Percentiles rank a stretch among this genome's conserved stretches.
phyloP scores from a whole-genome alignment of 352 stramenopile species.

The Pythium brachiatum region DNA sequence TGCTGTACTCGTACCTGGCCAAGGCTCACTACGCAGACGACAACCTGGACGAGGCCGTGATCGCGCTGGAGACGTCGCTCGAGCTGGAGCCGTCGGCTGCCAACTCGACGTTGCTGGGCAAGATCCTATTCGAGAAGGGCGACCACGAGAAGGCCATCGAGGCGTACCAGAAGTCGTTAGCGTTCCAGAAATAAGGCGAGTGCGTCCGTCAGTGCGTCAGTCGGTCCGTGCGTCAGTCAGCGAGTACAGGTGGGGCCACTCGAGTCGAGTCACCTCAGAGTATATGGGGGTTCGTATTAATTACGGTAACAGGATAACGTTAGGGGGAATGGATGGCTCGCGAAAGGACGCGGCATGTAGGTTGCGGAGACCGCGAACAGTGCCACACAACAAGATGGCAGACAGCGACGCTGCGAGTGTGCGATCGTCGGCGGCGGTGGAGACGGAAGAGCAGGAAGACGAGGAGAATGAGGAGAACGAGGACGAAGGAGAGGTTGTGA shows the following conservation, averaged over 20 bases:
- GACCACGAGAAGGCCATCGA: slow-evolving; percentile 85
- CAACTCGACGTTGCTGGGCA: slow-evolving; percentile 81
- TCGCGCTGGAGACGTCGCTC: slow-evolving; percentile 59
- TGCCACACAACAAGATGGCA: not conserved
- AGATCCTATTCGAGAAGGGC: slow-evolving; percentile 87
- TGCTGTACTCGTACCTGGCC: slow-evolving; percentile 76
- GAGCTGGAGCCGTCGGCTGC: slow-evolving; percentile 74
- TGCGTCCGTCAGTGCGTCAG: not conserved
- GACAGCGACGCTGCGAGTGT: slow-evolving; percentile 2
- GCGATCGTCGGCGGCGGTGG: not conserved
- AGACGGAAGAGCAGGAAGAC: not conserved
- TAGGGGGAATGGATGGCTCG: not conserved
- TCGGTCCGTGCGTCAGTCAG: not conserved
- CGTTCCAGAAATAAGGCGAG: slow-evolving; percentile 25
- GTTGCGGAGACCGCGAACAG: not conserved
- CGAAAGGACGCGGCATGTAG: not conserved
- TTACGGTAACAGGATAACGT: slow-evolving; percentile 4
- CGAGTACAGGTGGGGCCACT: not conserved
- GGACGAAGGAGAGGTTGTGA: not conserved
- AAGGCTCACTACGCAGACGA: slow-evolving; percentile 83
- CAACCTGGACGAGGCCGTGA: slow-evolving; percentile 74
- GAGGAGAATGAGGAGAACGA: not conserved
- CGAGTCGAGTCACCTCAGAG: no score
- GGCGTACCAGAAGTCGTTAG: slow-evolving; percentile 81
- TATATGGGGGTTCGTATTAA: not conserved